phyloP scores from a whole-genome alignment of 495 filamentous ascomycete species.

The Lichenothelia convexa region DNA sequence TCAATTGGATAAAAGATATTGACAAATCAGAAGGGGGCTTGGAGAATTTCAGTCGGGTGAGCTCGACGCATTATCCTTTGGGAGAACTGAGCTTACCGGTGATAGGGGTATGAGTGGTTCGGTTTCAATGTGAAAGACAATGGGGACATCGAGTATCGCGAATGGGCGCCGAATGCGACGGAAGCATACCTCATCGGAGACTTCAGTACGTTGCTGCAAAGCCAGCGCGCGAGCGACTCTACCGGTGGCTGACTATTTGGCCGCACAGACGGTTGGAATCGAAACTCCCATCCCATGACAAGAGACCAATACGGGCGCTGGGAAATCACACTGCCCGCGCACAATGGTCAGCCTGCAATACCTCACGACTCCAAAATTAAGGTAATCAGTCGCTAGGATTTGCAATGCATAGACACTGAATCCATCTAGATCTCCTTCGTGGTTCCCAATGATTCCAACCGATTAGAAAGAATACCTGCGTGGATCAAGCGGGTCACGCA shows the following conservation, averaged over 20 bases:
- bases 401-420: too few species aligned
- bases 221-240: constrained; percentile 2
- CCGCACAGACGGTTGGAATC: constrained; percentile 65
- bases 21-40: constrained; percentile 71
- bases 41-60: constrained; percentile 76
- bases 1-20: constrained; percentile 73
- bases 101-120: constrained; percentile 65
- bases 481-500: constrained; percentile 98
- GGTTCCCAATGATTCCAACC: constrained; percentile 48
- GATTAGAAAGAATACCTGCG: constrained; percentile 74
- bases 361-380: constrained; percentile 91
- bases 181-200: constrained; percentile 83
- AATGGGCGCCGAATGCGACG: constrained; percentile 87
- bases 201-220: constrained; percentile 58
- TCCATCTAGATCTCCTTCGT: constrained; percentile 83
- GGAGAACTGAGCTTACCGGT: neutral
- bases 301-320: constrained; percentile 77
- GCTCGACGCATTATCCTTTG: constrained; percentile 7
- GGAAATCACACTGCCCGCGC: constrained; percentile 60
- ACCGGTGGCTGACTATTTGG: too few species aligned
- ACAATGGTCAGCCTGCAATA: constrained; percentile 57
- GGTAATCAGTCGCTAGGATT: too few species aligned
- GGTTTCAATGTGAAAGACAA: constrained; percentile 64
- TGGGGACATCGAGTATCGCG: constrained; percentile 74
- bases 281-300: constrained; percentile 65